Base-by-base conservation (phyloP, 805 yeast genomes). In the Monosporozyma solicola region DNA sequence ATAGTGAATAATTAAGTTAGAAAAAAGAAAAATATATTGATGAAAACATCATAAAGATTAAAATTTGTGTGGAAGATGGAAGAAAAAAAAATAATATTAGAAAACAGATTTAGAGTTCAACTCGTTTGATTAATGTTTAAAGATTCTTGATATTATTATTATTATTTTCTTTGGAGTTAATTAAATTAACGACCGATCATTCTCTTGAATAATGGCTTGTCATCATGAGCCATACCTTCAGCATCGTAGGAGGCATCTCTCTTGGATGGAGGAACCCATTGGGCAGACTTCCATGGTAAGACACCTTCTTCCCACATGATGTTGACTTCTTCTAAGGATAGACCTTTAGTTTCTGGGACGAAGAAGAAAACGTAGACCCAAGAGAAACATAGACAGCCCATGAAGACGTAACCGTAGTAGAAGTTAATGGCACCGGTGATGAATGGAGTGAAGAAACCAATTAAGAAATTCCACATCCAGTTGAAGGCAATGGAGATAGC, bases 261-360 rank as follows among this genome's bases (percentile, higher is more conserved):
- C 64, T 62, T 53, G 52, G 67, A 51, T 45, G 79, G 73, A 58
- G 83, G 82, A 51, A 69, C 74, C 78, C 77, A 82, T 54, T 59
- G 60, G 29, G 72, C 53, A 16, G 82, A 79, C 48, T 62, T 57
- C 74, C 75, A 72, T 33, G 76, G 70, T 51, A 60, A 59, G 48
- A 66, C 65, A 55, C 65, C 68, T 43, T 69, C 64, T 47, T 75
- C 62, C 67, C 73, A 75, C 71, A 82, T 69, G 61, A 78, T 83
- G 78, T 77, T 90, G 59, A 86, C 86, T 68, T 86, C 88, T 71
- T 87, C 95, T 67, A 87, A 78, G 48, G 85, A 76, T 64, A 86
- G 78, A 55, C 94, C 94, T 72, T 80, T 82, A 52, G 95, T 87
- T 70, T 85, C 90, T 61, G 81, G 81, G 56, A 87, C 80, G 60